Percentiles rank a stretch among this genome's conserved stretches.
These are phyloP conservation scores for Clausena lansium DNA, from an alignment of 345 rosid genomes.

Conservation along the genomic window DNA sequence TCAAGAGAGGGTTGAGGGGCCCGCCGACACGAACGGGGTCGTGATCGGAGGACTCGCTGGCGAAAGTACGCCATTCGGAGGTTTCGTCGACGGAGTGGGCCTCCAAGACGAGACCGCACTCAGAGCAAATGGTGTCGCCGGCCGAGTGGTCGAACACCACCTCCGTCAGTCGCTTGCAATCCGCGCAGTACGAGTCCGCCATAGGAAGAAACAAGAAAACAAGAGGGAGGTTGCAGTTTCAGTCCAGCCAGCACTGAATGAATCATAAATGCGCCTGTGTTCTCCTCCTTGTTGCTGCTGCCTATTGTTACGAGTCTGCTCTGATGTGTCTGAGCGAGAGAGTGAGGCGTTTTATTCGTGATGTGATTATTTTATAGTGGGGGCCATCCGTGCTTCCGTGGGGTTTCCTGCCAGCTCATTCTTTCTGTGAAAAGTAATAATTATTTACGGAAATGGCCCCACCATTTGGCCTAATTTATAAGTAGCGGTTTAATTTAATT, in stretches of 20 bases:
- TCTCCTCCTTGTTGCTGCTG: not conserved
- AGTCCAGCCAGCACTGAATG: not conserved
- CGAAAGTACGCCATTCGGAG: conserved; percentile 51
- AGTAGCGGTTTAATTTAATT: no score
- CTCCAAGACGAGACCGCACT: conserved; percentile 50
- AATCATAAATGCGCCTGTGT: not conserved
- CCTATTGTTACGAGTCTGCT: not conserved
- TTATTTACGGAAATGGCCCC: not conserved
- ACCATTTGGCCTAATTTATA: no score
- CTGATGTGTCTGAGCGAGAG: not conserved
- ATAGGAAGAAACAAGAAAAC: conserved; percentile 11
- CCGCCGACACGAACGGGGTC: conserved; percentile 53
- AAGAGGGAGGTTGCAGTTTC: not conserved
- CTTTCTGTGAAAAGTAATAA: not conserved
- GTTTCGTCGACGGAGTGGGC: conserved; percentile 43
- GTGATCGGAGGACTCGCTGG: conserved; percentile 33
- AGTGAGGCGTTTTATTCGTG: not conserved
- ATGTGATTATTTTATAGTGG: not conserved
- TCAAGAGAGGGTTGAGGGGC: conserved; percentile 40
- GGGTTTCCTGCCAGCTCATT: not conserved
- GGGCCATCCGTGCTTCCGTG: not conserved
- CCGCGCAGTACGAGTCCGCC: conserved; percentile 42
- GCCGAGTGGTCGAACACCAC: conserved; percentile 45
- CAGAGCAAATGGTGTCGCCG: conserved; percentile 48
- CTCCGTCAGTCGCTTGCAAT: conserved; percentile 42